Percentiles rank a stretch among this genome's conserved stretches.
Conservation (phyloP, 2,329 filamentous ascomycete species). For the Aureobasidium melanogenum region DNA sequence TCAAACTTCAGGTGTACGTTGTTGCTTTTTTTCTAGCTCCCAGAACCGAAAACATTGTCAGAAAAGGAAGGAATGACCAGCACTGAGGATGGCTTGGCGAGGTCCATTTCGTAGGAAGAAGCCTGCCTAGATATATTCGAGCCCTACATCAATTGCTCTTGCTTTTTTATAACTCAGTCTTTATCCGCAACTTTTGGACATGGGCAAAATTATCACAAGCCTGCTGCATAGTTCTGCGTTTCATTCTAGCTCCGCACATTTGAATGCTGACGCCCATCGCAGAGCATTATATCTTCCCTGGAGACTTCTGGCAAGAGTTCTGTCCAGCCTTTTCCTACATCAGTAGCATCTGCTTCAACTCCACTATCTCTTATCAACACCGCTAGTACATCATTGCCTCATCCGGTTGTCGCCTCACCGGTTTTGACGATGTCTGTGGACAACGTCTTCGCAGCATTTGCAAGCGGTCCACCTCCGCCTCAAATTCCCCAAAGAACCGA, state of each 20-base stretch:
- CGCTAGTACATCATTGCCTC: constrained; percentile 17
- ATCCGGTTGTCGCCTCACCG: constrained; percentile 20
- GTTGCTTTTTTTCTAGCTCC: background rate
- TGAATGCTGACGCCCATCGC: background rate
- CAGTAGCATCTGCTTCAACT: constrained; percentile 17
- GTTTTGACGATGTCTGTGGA: constrained; percentile 15
- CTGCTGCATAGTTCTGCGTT: background rate
- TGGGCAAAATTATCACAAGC: background rate
- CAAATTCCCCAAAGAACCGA: constrained; percentile 30
- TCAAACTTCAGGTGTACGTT: constrained; percentile 11
- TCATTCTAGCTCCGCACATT: background rate
- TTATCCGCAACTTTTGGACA: background rate
- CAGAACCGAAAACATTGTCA: background rate
- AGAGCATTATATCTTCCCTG: constrained; percentile 16
- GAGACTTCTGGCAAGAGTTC: constrained; percentile 21
- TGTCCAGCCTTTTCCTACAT: constrained; percentile 23
- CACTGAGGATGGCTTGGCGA: background rate
- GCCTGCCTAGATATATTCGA: too few relatives aligned
- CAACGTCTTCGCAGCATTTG: constrained; percentile 35
- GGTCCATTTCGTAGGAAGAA: too few relatives aligned
- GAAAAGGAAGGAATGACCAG: background rate
- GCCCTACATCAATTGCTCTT: background rate
- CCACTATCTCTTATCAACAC: constrained; percentile 24
- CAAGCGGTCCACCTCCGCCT: constrained; percentile 30
- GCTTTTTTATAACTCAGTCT: background rate